These are phyloP conservation scores for Melanopsichium pennsylvanicum DNA, from an alignment of 1,284 basidiomycete genomes.

Conservation along the genomic window DNA sequence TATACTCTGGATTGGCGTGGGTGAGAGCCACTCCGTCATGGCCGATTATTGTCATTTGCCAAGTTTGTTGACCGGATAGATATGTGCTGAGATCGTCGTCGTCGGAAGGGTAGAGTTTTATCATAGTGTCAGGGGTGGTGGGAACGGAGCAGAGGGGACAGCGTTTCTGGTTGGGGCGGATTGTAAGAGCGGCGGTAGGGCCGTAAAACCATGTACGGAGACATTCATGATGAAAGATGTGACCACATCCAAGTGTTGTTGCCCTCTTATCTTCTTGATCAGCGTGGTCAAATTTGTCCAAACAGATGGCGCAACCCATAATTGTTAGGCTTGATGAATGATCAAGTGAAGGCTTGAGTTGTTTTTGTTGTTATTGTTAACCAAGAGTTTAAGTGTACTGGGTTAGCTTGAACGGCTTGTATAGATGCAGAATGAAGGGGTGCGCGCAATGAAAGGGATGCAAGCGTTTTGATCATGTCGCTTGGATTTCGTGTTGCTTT, in stretches of 20 bases:
- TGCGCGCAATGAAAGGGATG: too few species aligned
- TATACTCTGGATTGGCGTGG: not conserved
- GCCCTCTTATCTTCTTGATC: constrained; percentile 25
- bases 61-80: constrained; percentile 13
- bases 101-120: constrained; percentile 37
- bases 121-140: not conserved
- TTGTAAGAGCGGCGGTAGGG: not conserved
- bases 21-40: too few species aligned
- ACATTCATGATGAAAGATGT: constrained; percentile 43
- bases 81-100: constrained; percentile 37
- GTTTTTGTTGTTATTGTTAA: too few species aligned
- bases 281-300: constrained; percentile 36
- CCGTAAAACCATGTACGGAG: constrained; percentile 37
- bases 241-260: constrained; percentile 32
- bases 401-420: too few species aligned
- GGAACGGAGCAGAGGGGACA: constrained; percentile 32
- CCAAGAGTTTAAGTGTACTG: too few species aligned
- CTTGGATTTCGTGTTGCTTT: too few species aligned
- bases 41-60: not conserved
- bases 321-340: too few species aligned
- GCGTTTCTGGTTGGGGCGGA: constrained; percentile 5
- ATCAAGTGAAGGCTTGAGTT: too few species aligned
- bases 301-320: constrained; percentile 47
- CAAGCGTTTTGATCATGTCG: too few species aligned
- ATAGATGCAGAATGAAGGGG: too few species aligned